A percentile compares a stretch with the other conserved stretches of the same genome.
phyloP scores from a whole-genome alignment of 805 yeast species.

The Wickerhamomyces mucosus region DNA sequence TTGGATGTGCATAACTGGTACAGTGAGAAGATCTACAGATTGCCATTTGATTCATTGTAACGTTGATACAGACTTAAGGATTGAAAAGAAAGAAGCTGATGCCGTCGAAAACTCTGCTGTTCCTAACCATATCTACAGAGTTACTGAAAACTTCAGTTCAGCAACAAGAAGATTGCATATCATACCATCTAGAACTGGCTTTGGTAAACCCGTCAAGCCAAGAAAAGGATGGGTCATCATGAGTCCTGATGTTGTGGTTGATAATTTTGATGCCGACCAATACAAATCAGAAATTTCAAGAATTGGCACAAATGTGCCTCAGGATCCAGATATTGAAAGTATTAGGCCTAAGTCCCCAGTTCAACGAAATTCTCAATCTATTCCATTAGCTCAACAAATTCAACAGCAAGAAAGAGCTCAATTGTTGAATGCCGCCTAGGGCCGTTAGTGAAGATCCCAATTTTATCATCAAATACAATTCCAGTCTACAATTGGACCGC shows the following conservation, averaged over 20 bases:
- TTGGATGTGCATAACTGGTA: conserved; percentile 96
- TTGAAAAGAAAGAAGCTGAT: conserved; percentile 41
- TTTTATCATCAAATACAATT: no score
- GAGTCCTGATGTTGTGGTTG: conserved; percentile 72
- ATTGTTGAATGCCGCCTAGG: no score
- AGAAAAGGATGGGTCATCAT: conserved; percentile 89
- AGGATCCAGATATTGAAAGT: conserved; percentile 62
- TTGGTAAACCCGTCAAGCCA: conserved; percentile 48
- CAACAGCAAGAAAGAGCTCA: neutral
- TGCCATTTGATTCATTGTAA: conserved; percentile 84
- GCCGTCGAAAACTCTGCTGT: conserved; percentile 35
- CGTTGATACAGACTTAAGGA: conserved; percentile 77
- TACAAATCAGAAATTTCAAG: conserved; percentile 35
- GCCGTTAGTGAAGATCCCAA: no score
- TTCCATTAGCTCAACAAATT: neutral
- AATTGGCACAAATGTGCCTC: conserved; percentile 52
- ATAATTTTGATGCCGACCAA: conserved; percentile 48
- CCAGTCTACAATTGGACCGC: no score
- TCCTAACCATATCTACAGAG: conserved; percentile 68
- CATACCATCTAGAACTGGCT: conserved; percentile 64
- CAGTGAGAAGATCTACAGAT: conserved; percentile 80
- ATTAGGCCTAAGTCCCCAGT: conserved; percentile 79
- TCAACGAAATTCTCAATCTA: conserved; percentile 11
- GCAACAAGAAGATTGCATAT: conserved; percentile 79
- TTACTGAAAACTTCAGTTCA: conserved; percentile 83